These are phyloP conservation scores for Aspergillus carbonarius DNA, from an alignment of 2,329 filamentous ascomycete species.

Conservation along the genomic window DNA sequence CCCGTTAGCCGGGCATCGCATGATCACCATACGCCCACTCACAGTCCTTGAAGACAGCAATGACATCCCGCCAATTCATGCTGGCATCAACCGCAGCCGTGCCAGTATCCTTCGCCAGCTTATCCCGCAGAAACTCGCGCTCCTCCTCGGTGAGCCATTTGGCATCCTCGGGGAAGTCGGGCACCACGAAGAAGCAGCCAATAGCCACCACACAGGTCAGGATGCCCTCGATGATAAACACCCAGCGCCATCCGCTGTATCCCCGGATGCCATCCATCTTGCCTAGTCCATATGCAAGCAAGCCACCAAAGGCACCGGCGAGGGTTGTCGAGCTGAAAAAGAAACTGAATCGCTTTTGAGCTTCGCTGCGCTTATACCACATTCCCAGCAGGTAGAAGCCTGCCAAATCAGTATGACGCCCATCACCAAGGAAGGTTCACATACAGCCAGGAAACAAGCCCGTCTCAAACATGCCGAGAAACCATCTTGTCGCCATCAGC, in stretches of 20 bases:
- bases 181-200: slow-evolving; percentile 61
- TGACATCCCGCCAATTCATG: slow-evolving; percentile 60
- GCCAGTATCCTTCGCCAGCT: slow-evolving; percentile 68
- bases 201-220: slow-evolving; percentile 61
- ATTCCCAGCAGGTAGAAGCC: slow-evolving; percentile 68
- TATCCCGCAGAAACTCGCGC: slow-evolving; percentile 62
- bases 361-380: slow-evolving; percentile 79
- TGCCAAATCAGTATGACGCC: slow-evolving; percentile 6
- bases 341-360: slow-evolving; percentile 82
- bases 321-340: slow-evolving; percentile 72
- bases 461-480: slow-evolving; percentile 70
- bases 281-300: slow-evolving; percentile 58
- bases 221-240: slow-evolving; percentile 59
- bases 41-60: slow-evolving; percentile 67
- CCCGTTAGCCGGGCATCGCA: slow-evolving; percentile 13
- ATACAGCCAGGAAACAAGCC: slow-evolving; percentile 68
- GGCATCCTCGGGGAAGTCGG: slow-evolving; percentile 69
- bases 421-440: slow-evolving; percentile 8
- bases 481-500: slow-evolving; percentile 76
- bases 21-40: slow-evolving; percentile 13
- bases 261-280: slow-evolving; percentile 53
- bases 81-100: slow-evolving; percentile 61
- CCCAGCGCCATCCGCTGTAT: slow-evolving; percentile 56
- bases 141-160: slow-evolving; percentile 69
- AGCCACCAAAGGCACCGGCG: slow-evolving; percentile 60